Evolutionary conservation across 1,284 basidiomycete species (phyloP), one percentile per base, ranked within the genome.

Genomic region (Malassezia obtusa): DNA sequence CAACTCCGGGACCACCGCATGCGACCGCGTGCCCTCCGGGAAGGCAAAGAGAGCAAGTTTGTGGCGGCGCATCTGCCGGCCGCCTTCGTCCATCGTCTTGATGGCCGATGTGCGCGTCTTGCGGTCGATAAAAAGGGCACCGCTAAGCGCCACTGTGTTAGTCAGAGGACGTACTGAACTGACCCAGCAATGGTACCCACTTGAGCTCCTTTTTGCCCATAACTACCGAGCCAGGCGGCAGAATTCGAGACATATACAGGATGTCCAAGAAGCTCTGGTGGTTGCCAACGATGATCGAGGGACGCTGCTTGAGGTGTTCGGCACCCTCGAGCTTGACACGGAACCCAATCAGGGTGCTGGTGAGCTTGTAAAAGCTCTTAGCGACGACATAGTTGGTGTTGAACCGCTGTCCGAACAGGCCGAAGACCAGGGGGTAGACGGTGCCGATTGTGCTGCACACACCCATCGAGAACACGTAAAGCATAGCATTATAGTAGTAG

Each of bases 141-240:
- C 90, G 3, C 86, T 85, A 63, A 92, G 80, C 28, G 79, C 78
- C 86, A 99, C 53, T 60, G 56, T 4, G 19, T 30, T 11, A 26
- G 31, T 21, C 7, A 17, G n/a, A 8, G 10, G 12, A 61, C 58
- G 50, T 24, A 61, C 77, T 86, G 78, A 84, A 98, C 65, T 89
- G 89, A 1, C 94, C 94, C 9, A 99, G 79, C 4, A 85, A 59
- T 0, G 94, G 94, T 0, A 82, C 78, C 79, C 81, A 92, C 66
- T 86, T 83, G 28, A 98, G 78, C 57, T 90, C 87, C 69, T 86
- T 84, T 79, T 99, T 99, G 17, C 90, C 85, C 83, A 92, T 90
- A 70, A 99, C 92, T 21, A 85, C 81, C 6, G 87, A 81, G 58
- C 81, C 80, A 59, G 80, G 80, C 11, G 90, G 92, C 77, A 95